These are phyloP conservation scores for Penicillium manginii DNA, from an alignment of 495 filamentous ascomycete species.

Conservation along the genomic window DNA sequence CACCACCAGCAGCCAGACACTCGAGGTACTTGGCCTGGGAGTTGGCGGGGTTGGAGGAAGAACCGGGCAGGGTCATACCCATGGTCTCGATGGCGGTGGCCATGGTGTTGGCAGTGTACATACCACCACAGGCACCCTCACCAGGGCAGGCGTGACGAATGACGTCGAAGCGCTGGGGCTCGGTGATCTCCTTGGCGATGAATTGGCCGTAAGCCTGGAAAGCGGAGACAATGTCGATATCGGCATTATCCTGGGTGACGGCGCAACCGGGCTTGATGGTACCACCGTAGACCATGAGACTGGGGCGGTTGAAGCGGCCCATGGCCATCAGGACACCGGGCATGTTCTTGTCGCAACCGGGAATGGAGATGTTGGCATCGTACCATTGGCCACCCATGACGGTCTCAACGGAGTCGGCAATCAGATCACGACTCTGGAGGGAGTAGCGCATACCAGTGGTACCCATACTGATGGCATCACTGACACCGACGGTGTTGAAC, in stretches of 20 bases:
- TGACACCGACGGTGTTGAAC: slow-evolving; percentile 98
- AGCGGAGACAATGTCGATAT: slow-evolving; percentile 93
- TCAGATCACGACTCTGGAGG: slow-evolving; percentile 91
- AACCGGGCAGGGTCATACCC: slow-evolving; percentile 94
- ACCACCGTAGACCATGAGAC: slow-evolving; percentile 96
- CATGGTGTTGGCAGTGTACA: slow-evolving; percentile 99
- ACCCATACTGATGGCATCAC: slow-evolving; percentile 62
- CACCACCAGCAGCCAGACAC: slow-evolving; percentile 80
- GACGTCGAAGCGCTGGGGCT: slow-evolving; percentile 90
- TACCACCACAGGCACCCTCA: slow-evolving; percentile 91
- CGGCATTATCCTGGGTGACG: slow-evolving; percentile 67
- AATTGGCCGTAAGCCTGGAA: slow-evolving; percentile 99
- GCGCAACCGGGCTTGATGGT: slow-evolving; percentile 90
- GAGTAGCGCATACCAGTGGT: slow-evolving; percentile 87
- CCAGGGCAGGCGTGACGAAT: slow-evolving; percentile 95
- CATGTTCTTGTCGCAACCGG: slow-evolving; percentile 99
- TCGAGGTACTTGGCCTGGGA: slow-evolving; percentile 83
- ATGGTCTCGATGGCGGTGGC: slow-evolving; percentile 94
- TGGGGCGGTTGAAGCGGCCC: slow-evolving; percentile 91
- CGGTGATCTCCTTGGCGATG: slow-evolving; percentile 85
- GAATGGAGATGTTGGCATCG: slow-evolving; percentile 95
- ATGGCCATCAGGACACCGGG: slow-evolving; percentile 97
- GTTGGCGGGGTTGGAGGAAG: slow-evolving; percentile 89
- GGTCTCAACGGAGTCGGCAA: slow-evolving; percentile 97
- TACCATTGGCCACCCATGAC: slow-evolving; percentile 99